Base-by-base conservation (phyloP, 2,329 filamentous ascomycete genomes). In the Penicillium frequentans region DNA sequence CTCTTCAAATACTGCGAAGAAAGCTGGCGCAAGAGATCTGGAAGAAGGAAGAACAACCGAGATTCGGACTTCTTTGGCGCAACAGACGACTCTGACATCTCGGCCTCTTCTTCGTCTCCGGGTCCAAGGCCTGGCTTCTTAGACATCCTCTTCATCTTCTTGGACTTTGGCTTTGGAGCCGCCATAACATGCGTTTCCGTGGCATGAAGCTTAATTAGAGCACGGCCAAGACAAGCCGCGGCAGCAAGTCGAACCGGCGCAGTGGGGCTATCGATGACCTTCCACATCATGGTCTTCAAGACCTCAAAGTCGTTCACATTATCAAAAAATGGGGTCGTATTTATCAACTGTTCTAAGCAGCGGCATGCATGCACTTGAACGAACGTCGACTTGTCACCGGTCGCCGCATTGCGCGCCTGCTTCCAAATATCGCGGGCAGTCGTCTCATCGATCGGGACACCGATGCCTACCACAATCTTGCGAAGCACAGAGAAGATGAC, bases 341-440 rank as follows among this genome's bases (percentile, higher is more conserved):
- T 87, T 23, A 90, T 78, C 49, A 98, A 78, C 54, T 86, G 81
- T 69, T 90, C 88, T 60, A 99, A 77, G 70, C 91, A 96, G 63
- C 86, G 86, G 68, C 90, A 96, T 9, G 91, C 90, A 55, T 86
- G 85, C 16, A 89, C 84, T 71, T 96, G 86, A 8, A 93, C 92
- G 33, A 96, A 82, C 3, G 86, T 82, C 4, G 91, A 90, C 75
- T 95, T 98, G 74, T 99, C 96, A 58, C 82, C 82, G 0, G 86
- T 82, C 27, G 89, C 89, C 64, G 89, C 84, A 73, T 83, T 91
- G 61, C 95, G 87, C 26, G 87, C 89, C 72, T 93, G 90, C 75
- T 97, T 99, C 91, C 92, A 98, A 16, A 96, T 85, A 72, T 97
- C 93, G 68, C 92, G 86, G n/a, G 90, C 90, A 37, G 93, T 82